These are phyloP conservation scores for Sugiyamaella paludigena DNA, from an alignment of 1,139 yeast species.

Conservation along the genomic window DNA sequence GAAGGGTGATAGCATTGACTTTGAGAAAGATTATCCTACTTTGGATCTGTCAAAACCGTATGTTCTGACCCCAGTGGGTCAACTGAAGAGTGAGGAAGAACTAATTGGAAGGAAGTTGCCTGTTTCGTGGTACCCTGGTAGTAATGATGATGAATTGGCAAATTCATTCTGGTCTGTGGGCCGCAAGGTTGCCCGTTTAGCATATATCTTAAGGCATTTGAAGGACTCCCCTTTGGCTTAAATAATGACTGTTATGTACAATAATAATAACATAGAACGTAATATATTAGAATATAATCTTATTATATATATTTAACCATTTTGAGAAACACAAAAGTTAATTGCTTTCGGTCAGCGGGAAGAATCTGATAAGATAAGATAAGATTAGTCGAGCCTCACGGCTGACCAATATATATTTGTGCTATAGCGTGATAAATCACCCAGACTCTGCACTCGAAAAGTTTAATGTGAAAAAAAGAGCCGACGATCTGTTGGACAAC, in stretches of 20 bases:
- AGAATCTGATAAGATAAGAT: no score
- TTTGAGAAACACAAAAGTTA: no score
- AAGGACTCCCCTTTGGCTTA: neutral
- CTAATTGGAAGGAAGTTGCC: constrained; percentile 31
- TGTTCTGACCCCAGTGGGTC: constrained; percentile 16
- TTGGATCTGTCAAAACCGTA: constrained; percentile 21
- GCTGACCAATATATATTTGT: no score
- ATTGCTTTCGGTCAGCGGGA: no score
- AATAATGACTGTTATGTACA: neutral
- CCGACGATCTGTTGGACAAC: no score
- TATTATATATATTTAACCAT: no score
- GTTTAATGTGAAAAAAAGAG: no score
- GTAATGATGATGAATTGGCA: constrained; percentile 21
- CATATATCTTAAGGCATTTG: neutral
- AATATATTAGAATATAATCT: no score
- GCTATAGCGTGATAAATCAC: no score
- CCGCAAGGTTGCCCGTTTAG: constrained; percentile 28
- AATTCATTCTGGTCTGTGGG: constrained; percentile 30
- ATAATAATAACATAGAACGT: no score
- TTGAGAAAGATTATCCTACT: constrained; percentile 14
- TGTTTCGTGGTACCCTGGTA: constrained; percentile 9
- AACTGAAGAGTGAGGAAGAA: constrained; percentile 23
- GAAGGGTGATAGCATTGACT: constrained; percentile 22
- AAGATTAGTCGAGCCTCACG: no score
- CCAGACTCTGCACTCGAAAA: no score